Conservation (phyloP, 192 early-diverging fungal genomes). For the Backusella tarrabulga region DNA sequence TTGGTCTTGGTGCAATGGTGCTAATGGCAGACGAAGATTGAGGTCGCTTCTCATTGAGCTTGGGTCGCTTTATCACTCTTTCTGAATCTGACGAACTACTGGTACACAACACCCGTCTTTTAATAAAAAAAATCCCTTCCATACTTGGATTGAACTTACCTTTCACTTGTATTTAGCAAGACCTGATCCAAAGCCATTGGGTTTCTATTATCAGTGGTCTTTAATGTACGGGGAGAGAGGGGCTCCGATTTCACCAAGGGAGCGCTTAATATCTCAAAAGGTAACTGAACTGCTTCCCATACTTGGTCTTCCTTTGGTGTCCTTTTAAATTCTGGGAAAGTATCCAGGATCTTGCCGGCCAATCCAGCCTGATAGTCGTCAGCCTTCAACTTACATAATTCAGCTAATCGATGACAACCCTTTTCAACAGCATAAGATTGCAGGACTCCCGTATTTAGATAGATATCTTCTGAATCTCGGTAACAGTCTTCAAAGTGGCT, state of each 20-base stretch:
- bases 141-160: not conserved
- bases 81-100: not conserved
- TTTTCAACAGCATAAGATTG: constrained; percentile 22
- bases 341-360: constrained; percentile 12
- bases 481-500: constrained; percentile 5
- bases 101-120: not conserved
- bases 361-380: constrained; percentile 12
- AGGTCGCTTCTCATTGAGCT: constrained; percentile 12
- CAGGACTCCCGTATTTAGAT: constrained; percentile 30
- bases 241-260: constrained; percentile 26
- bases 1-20: not conserved
- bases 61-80: not conserved
- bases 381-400: constrained; percentile 30
- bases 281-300: constrained; percentile 13
- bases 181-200: constrained; percentile 38
- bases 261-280: not conserved
- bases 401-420: constrained; percentile 26
- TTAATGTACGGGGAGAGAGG: constrained; percentile 13
- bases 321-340: constrained; percentile 11
- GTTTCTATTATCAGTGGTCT: constrained; percentile 5
- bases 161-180: constrained; percentile 3
- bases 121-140: not conserved
- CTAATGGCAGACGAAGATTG: constrained; percentile 9
- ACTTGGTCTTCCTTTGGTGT: constrained; percentile 8
- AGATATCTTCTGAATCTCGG: constrained; percentile 30